phyloP scores from a whole-genome alignment of 2,329 filamentous ascomycete genomes.

The Cylindrodendrum hubeiense region DNA sequence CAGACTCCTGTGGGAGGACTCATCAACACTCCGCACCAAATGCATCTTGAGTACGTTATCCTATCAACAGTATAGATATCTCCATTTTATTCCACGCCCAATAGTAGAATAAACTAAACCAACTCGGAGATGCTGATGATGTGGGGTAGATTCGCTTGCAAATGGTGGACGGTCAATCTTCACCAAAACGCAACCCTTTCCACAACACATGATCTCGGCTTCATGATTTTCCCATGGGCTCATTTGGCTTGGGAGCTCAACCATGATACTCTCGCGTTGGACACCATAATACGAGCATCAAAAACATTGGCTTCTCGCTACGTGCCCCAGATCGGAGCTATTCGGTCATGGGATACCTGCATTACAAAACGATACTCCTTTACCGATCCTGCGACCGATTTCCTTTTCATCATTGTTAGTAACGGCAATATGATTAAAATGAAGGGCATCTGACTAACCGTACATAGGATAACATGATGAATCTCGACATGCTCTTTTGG shows the following conservation, averaged over 20 bases:
- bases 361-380: conserved; percentile 54
- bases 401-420: conserved; percentile 56
- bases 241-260: conserved; percentile 54
- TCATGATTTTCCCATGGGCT: conserved; percentile 57
- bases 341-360: conserved; percentile 59
- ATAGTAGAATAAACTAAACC: no score
- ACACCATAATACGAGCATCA: conserved; percentile 50
- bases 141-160: conserved; percentile 46
- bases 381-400: conserved; percentile 49
- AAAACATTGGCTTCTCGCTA: conserved; percentile 53
- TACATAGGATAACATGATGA: conserved; percentile 54
- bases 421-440: no score
- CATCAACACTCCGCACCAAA: conserved; percentile 31
- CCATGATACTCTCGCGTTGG: conserved; percentile 50
- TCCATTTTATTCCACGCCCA: no score
- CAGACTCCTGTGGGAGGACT: background rate
- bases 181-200: conserved; percentile 49
- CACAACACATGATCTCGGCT: conserved; percentile 58
- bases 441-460: background rate
- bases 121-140: background rate
- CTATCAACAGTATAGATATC: background rate
- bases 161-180: conserved; percentile 56
- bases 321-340: conserved; percentile 47
- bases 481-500: conserved; percentile 58
- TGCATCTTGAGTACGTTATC: conserved; percentile 43